Conservation (phyloP, 768 basidiomycete species). For the Saitozyma podzolica region DNA sequence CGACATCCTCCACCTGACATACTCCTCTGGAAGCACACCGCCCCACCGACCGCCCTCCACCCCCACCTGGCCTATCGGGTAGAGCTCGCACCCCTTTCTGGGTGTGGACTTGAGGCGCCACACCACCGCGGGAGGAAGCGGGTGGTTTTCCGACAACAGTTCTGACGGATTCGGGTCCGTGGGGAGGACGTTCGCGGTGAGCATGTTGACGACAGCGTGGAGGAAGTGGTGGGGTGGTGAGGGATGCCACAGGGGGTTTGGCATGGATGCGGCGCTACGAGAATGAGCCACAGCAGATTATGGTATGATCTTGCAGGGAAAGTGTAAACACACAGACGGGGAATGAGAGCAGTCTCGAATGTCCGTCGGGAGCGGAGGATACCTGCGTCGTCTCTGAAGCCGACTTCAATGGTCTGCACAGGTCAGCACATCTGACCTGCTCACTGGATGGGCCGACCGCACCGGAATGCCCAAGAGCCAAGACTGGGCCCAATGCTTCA, state of each 20-base stretch:
- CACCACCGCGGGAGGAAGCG: slow-evolving; percentile 34
- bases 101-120: slow-evolving; percentile 48
- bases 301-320: not conserved
- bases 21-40: slow-evolving; percentile 40
- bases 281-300: not conserved
- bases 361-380: slow-evolving; percentile 33
- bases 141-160: slow-evolving; percentile 4
- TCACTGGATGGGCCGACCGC: slow-evolving; percentile 4
- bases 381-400: slow-evolving; percentile 48
- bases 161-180: slow-evolving; percentile 32
- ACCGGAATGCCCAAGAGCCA: slow-evolving; percentile 52
- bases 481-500: slow-evolving; percentile 55
- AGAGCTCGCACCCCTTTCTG: slow-evolving; percentile 41
- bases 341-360: slow-evolving; percentile 47
- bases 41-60: slow-evolving; percentile 32
- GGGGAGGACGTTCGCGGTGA: slow-evolving; percentile 35
- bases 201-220: slow-evolving; percentile 29
- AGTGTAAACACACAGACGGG: slow-evolving; percentile 36
- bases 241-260: slow-evolving; percentile 40
- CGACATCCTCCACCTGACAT: slow-evolving; percentile 39
- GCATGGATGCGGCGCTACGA: slow-evolving; percentile 32
- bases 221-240: slow-evolving; percentile 39
- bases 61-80: slow-evolving; percentile 21
- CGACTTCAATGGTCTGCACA: slow-evolving; percentile 43
- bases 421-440: not conserved